These are phyloP conservation scores for Infundibulicybe gibba DNA, from an alignment of 768 basidiomycete species.

Conservation along the genomic window DNA sequence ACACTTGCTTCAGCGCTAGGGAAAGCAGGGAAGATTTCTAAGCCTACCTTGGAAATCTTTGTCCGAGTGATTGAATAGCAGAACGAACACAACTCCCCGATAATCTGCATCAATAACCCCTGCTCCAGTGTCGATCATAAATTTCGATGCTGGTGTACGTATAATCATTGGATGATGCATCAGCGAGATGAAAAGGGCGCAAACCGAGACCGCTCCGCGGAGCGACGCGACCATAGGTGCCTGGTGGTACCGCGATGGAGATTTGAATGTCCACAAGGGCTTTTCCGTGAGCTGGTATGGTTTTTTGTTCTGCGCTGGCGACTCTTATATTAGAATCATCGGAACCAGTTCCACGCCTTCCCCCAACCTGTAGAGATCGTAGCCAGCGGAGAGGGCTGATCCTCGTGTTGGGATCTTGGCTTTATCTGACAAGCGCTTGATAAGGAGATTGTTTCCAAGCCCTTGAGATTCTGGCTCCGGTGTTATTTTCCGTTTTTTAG, in stretches of 20 bases:
- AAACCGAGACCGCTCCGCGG: slow-evolving; percentile 92
- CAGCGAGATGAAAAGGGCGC: slow-evolving; percentile 18
- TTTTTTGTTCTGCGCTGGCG: slow-evolving; percentile 76
- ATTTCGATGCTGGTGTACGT: slow-evolving; percentile 74
- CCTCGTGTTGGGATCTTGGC: slow-evolving; percentile 87
- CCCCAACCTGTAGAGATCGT: slow-evolving; percentile 88
- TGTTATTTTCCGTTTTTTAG: slow-evolving; percentile 64
- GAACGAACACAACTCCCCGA: slow-evolving; percentile 84
- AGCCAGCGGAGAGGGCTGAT: slow-evolving; percentile 84
- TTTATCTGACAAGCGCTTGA: slow-evolving; percentile 82
- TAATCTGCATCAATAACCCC: slow-evolving; percentile 98
- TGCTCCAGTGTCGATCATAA: slow-evolving; percentile 97
- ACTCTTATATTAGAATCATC: slow-evolving; percentile 2
- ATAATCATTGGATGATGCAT: neutral
- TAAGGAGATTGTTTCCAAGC: slow-evolving; percentile 54
- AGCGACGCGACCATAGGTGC: slow-evolving; percentile 95
- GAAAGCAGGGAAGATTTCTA: neutral
- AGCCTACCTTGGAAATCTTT: slow-evolving; percentile 77
- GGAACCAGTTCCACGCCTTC: slow-evolving; percentile 1
- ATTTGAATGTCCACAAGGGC: slow-evolving; percentile 89
- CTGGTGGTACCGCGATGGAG: slow-evolving; percentile 89
- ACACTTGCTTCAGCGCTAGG: neutral
- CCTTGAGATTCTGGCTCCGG: slow-evolving; percentile 26
- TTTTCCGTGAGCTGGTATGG: slow-evolving; percentile 86
- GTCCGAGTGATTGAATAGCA: slow-evolving; percentile 91